Base-by-base conservation (phyloP, 1,284 basidiomycete species). In the Trichosporon ovoides region DNA sequence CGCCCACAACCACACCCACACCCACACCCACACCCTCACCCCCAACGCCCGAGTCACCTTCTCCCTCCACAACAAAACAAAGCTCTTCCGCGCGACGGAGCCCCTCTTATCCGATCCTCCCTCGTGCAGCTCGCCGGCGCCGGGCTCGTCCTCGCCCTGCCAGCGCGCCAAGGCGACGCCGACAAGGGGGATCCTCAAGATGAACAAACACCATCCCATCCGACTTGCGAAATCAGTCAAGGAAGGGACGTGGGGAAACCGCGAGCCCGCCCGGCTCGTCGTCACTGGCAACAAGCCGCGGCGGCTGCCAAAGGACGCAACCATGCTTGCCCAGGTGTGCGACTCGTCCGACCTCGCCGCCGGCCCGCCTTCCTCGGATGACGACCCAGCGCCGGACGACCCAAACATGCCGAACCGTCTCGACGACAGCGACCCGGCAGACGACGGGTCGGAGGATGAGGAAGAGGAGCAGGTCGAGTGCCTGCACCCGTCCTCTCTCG, bases 201-300 rank as follows among this genome's bases (percentile, higher is more conserved):
- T 46, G 37, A 60, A 16, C 59, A 64, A 31, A 55, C 46, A 58
- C 5, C 52, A 68, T 18, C 49, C 67, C 16, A 77, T 78, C 24
- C 67, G 71, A 10, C 33, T 77, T 6, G 75, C 74, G 1, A 56
- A 64, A 1, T 66, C 67, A 0, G 73, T 73, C 14, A 72, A 74
- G 37, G 72, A 76, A 62, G 76, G 75, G 4, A 75, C 73, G 2
- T 60, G 71, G 60, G 66, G 68, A 38, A 78, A 78, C 58, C 67
- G 73, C 43, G 76, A 78, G 55, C 62, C 71, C 0, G 72, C 75
- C 2, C 56, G 76, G 13, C 52, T 69, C 12, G 11, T 69, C 1
- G 68, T 75, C 37, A 67, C 65, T 11, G 73, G 73, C 7, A 64
- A 66, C 64, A 66, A 52, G 58, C 59, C 62, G 16, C 50, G 46